These are phyloP conservation scores for Lophiostoma macrostomum DNA, from an alignment of 495 filamentous ascomycete species.

Conservation along the genomic window DNA sequence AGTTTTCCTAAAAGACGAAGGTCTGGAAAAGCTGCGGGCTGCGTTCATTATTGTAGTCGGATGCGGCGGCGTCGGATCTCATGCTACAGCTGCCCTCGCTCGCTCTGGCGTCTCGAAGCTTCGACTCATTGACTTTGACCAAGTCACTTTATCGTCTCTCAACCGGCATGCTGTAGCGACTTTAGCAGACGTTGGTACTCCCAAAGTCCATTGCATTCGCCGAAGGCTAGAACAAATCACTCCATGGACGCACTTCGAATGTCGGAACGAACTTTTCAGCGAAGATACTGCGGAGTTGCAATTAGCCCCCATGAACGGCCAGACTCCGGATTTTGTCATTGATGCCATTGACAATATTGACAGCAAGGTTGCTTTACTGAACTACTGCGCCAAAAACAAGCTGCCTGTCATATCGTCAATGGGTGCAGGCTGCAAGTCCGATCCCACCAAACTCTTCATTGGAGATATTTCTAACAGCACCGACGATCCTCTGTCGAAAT, in stretches of 20 bases:
- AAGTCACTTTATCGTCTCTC: slow-evolving; percentile 87
- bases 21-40: slow-evolving; percentile 71
- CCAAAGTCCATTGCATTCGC: slow-evolving; percentile 83
- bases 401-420: slow-evolving; percentile 88
- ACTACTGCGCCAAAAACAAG: slow-evolving; percentile 74
- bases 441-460: slow-evolving; percentile 87
- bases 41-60: slow-evolving; percentile 88
- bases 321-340: slow-evolving; percentile 78
- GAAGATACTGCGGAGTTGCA: slow-evolving; percentile 60
- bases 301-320: slow-evolving; percentile 62
- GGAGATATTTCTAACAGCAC: slow-evolving; percentile 87
- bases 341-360: slow-evolving; percentile 99
- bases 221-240: slow-evolving; percentile 76
- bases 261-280: slow-evolving; percentile 79
- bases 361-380: slow-evolving; percentile 86
- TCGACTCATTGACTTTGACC: slow-evolving; percentile 95
- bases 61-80: slow-evolving; percentile 91
- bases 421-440: slow-evolving; percentile 96
- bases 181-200: slow-evolving; percentile 87
- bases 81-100: slow-evolving; percentile 79
- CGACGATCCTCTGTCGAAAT: slow-evolving; percentile 85
- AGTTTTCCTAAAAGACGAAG: slow-evolving; percentile 81
- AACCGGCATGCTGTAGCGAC: slow-evolving; percentile 95
- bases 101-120: slow-evolving; percentile 84
- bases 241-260: slow-evolving; percentile 89